These are phyloP conservation scores for Calocybe gangraenosa DNA, from an alignment of 768 basidiomycete genomes.

Conservation along the genomic window DNA sequence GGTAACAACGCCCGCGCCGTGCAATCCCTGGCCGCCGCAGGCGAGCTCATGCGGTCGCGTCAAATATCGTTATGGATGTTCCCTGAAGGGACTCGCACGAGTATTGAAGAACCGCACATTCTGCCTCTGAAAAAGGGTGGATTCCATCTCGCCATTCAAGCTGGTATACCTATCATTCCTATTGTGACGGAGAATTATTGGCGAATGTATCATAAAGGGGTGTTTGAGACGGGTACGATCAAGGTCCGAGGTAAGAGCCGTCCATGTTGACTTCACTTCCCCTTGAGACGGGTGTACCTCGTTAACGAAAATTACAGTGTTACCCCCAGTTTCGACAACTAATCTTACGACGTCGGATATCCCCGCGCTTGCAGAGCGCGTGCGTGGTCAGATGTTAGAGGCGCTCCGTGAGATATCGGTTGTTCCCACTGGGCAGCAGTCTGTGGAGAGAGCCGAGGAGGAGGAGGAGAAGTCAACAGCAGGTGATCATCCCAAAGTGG, in stretches of 20 bases:
- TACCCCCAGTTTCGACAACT: conserved; percentile 82
- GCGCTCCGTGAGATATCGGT: conserved; percentile 75
- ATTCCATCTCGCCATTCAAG: conserved; percentile 92
- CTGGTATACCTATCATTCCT: conserved; percentile 87
- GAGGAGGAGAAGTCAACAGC: conserved; percentile 6
- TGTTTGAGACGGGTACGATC: conserved; percentile 72
- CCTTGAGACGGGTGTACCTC: too few species aligned
- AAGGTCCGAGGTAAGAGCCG: conserved; percentile 72
- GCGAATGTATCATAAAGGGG: conserved; percentile 72
- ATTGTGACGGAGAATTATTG: conserved; percentile 95
- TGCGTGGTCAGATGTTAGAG: conserved; percentile 77
- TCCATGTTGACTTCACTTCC: too few species aligned
- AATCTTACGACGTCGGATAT: conserved; percentile 73
- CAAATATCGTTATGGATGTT: conserved; percentile 88
- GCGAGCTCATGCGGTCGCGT: conserved; percentile 66
- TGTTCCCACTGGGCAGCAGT: conserved; percentile 25
- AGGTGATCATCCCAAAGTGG: too few species aligned
- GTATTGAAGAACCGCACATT: conserved; percentile 58
- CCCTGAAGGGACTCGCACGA: conserved; percentile 92
- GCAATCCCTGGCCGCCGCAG: conserved; percentile 71
- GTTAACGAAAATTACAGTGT: conserved; percentile 46
- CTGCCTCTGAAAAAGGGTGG: conserved; percentile 97
- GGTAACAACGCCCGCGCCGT: conserved; percentile 75
- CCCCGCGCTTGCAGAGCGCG: conserved; percentile 54
- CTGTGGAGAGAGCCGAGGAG: conserved; percentile 5